phyloP scores from a whole-genome alignment of 345 rosid genomes.

The Citrus unshiu region DNA sequence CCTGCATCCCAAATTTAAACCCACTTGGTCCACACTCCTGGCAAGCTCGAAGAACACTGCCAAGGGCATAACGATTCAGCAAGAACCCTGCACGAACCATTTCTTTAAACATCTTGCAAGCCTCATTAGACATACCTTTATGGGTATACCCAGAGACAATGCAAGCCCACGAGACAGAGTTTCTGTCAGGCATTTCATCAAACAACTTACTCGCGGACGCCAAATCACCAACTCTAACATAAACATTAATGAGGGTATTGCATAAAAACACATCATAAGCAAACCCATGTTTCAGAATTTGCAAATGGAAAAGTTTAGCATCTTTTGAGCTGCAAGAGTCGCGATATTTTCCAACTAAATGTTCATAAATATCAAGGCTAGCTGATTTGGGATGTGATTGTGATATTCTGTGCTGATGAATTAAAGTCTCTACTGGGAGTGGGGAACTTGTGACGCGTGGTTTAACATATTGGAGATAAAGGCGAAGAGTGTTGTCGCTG shows the following conservation, averaged over 20 bases:
- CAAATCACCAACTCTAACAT: conserved; percentile 40
- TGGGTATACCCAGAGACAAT: conserved; percentile 67
- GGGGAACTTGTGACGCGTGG: conserved; percentile 12
- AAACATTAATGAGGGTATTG: conserved; percentile 63
- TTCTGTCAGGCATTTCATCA: conserved; percentile 70
- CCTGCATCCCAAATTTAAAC: conserved; percentile 56
- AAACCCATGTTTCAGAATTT: conserved; percentile 47
- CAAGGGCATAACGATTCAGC: conserved; percentile 62
- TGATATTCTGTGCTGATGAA: conserved; percentile 15
- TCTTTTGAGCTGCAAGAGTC: conserved; percentile 30
- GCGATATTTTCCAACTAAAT: conserved; percentile 29
- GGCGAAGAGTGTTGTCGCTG: not conserved
- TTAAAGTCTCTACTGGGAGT: conserved; percentile 14
- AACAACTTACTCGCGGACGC: conserved; percentile 57
- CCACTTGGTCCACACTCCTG: conserved; percentile 48
- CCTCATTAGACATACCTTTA: conserved; percentile 52
- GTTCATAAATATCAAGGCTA: conserved; percentile 23
- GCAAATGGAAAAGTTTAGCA: conserved; percentile 48
- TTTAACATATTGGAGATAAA: conserved; percentile 5
- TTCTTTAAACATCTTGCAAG: conserved; percentile 40
- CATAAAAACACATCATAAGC: conserved; percentile 49
- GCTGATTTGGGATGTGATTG: not conserved
- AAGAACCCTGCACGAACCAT: conserved; percentile 51
- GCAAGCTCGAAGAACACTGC: conserved; percentile 71
- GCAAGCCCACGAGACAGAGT: conserved; percentile 75